These are phyloP conservation scores for Cordyceps cateniannulata DNA, from an alignment of 2,329 filamentous ascomycete genomes.

Conservation along the genomic window DNA sequence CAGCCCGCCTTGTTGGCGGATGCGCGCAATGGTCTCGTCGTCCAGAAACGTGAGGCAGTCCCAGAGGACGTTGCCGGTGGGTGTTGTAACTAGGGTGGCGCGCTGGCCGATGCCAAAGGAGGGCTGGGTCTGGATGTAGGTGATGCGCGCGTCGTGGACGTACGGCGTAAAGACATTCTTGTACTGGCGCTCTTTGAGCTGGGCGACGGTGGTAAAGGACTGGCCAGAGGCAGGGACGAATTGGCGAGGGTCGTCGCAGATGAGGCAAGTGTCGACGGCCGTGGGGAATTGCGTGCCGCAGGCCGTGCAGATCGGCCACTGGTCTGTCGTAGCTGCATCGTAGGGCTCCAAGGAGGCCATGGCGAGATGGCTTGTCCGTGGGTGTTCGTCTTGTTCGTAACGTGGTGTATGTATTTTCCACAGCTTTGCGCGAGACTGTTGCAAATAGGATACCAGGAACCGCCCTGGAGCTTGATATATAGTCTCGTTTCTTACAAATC, in stretches of 20 bases:
- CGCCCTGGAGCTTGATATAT: no score
- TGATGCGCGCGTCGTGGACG: conserved; percentile 36
- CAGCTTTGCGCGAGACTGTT: no score
- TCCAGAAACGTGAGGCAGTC: conserved; percentile 69
- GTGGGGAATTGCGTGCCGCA: conserved; percentile 61
- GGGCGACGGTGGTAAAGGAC: conserved; percentile 39
- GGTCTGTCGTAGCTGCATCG: background rate
- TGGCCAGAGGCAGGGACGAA: conserved; percentile 47
- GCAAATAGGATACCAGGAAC: no score
- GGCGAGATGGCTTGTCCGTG: background rate
- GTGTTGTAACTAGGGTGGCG: conserved; percentile 60
- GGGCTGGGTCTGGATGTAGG: conserved; percentile 43
- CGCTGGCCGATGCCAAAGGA: conserved; percentile 71
- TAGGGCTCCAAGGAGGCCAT: conserved; percentile 16
- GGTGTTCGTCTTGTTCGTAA: no score
- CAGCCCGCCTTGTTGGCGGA: conserved; percentile 58
- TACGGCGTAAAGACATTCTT: conserved; percentile 49
- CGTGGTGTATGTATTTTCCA: no score
- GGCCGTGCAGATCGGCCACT: conserved; percentile 47
- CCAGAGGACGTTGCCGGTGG: conserved; percentile 69
- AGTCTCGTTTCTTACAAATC: no score
- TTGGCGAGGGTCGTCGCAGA: conserved; percentile 69
- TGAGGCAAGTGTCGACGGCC: conserved; percentile 51
- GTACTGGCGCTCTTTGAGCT: conserved; percentile 35
- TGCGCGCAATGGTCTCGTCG: conserved; percentile 49